phyloP scores from a whole-genome alignment of 1,284 basidiomycete genomes.

The Psilocybe mexicana region DNA sequence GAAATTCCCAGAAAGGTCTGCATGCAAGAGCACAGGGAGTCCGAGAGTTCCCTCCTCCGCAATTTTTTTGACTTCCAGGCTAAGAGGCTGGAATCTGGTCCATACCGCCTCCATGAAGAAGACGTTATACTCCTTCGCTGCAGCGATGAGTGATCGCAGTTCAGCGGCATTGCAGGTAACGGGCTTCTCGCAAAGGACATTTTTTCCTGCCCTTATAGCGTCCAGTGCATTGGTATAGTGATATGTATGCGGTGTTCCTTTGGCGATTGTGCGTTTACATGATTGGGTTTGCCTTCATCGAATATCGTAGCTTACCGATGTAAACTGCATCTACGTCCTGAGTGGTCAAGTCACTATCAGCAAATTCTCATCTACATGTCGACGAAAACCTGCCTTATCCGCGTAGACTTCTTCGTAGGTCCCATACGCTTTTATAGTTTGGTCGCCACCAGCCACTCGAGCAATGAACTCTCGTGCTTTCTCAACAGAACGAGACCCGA shows the following conservation, averaged over 20 bases:
- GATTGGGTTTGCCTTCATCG: background rate
- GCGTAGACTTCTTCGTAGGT: constrained; percentile 78
- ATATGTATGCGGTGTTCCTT: constrained; percentile 81
- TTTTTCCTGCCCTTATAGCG: constrained; percentile 79
- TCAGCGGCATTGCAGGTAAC: constrained; percentile 69
- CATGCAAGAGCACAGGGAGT: constrained; percentile 61
- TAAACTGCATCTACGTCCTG: constrained; percentile 82
- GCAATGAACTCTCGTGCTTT: constrained; percentile 77
- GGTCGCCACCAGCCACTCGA: constrained; percentile 47
- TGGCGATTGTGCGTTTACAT: background rate
- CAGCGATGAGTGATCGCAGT: constrained; percentile 62
- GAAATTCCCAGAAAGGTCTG: constrained; percentile 77
- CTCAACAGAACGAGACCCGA: constrained; percentile 74
- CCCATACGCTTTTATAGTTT: constrained; percentile 69
- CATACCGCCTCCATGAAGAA: constrained; percentile 91
- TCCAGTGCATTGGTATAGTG: constrained; percentile 82
- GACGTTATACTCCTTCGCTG: constrained; percentile 75
- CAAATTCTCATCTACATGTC: background rate
- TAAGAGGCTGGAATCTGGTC: constrained; percentile 79
- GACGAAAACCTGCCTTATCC: constrained; percentile 59
- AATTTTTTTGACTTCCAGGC: constrained; percentile 64
- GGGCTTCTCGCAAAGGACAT: constrained; percentile 87
- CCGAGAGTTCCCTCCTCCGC: constrained; percentile 64
- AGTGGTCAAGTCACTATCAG: no score
- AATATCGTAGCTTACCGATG: constrained; percentile 52